Evolutionary conservation across 2,329 filamentous ascomycete species (phyloP), one percentile per base, ranked within the genome.

Genomic region (Fusarium camptoceras): DNA sequence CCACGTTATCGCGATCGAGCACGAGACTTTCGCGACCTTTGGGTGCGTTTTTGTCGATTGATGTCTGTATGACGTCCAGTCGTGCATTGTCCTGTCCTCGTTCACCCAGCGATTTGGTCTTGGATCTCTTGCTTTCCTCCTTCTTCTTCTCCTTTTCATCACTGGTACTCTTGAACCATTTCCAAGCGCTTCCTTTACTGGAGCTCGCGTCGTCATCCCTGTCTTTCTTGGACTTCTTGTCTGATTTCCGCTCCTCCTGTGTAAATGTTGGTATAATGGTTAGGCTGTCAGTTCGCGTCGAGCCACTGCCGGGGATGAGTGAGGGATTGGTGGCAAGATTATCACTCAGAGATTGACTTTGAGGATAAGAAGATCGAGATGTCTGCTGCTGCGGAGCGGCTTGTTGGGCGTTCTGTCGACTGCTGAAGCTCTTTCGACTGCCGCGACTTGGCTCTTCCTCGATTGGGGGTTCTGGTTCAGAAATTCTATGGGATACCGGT

Each of bases 61-160:
- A 97, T 39, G 89, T 92, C 76, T 98, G 94, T 24, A 97, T 84
- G 24, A 97, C 88, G 75, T 98, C 95, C 28, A 98, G 84, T 30
- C 95, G 89, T 22, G 92, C 91, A 72, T 91, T 94, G 74, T 97
- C 94, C 70, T 94, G 91, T 2, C 83, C 79, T 73, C 87, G 89
- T 70, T 92, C 84, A 2, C 81, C 79, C 12, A 83, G 81, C 15
- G 79, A 79, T 77, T 89, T 91, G 2, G 86, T 82, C 75, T 93
- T 94, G 43, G 87, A 86, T 73, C 90, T 90, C 77, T 91, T 94
- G 53, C 83, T 82, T 61, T 92, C 87, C 27, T 87, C 87, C 54
- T 88, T 86, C 66, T 85, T 83, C 71, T 87, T 86, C 57, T 87
- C 86, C 76, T 88, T 89, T 70, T 91, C 89, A 72, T 92, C 91